phyloP scores from a whole-genome alignment of 345 rosid species.

The Jatropha curcas region DNA sequence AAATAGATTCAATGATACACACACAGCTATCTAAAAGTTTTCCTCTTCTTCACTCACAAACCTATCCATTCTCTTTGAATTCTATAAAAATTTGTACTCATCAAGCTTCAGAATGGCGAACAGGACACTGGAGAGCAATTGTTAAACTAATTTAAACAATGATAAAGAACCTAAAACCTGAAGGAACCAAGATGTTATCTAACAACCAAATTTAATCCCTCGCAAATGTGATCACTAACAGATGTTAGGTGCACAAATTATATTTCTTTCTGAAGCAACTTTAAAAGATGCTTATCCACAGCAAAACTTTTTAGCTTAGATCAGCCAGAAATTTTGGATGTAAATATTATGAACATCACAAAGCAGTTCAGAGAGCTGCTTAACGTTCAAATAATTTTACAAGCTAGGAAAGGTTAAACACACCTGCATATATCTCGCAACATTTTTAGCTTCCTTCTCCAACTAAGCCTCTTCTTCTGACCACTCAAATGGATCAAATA shows the following conservation, averaged over 20 bases:
- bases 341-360: not conserved
- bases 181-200: not conserved
- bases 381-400: not conserved
- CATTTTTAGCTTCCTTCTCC: constrained; percentile 90
- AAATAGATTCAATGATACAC: not conserved
- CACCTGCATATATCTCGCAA: constrained; percentile 97
- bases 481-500: constrained; percentile 83
- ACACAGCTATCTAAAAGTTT: too few species aligned
- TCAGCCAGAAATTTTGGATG: not conserved
- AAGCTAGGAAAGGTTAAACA: constrained; percentile 20
- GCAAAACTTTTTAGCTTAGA: too few species aligned
- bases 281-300: not conserved
- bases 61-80: not conserved
- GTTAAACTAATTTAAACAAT: not conserved
- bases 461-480: constrained; percentile 82
- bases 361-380: not conserved
- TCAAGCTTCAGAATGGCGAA: not conserved
- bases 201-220: not conserved
- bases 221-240: not conserved
- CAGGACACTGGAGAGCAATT: not conserved
- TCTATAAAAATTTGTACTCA: too few species aligned
- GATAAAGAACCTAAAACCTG: not conserved
- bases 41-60: too few species aligned
- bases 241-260: not conserved
- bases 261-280: not conserved